A percentile compares a stretch with the other conserved stretches of the same genome.
Conservation (phyloP, 257 asterid species). For the Craterostigma plantagineum region DNA sequence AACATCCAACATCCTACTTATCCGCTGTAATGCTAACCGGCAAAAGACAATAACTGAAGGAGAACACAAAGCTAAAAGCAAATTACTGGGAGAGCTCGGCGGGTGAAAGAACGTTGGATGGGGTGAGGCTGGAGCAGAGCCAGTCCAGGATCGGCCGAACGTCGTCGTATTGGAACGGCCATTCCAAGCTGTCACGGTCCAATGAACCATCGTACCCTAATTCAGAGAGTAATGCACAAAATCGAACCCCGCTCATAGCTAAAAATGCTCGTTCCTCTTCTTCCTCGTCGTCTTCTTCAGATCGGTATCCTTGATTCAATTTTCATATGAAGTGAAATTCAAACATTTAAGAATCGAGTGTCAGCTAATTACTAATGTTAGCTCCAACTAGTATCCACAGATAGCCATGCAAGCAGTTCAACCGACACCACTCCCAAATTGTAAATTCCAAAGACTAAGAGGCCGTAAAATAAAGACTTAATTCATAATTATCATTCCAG, state of each 20-base stretch:
- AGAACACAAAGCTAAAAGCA: slow-evolving; percentile 1
- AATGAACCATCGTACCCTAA: slow-evolving; percentile 69
- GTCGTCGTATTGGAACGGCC: slow-evolving; percentile 98
- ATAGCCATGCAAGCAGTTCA: too few species aligned
- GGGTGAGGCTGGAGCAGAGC: slow-evolving; percentile 95
- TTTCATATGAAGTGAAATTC: too few species aligned
- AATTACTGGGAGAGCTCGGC: slow-evolving; percentile 85
- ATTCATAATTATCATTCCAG: too few species aligned
- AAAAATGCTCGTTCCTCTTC: too few species aligned
- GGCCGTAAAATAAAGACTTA: too few species aligned
- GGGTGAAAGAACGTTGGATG: slow-evolving; percentile 75
- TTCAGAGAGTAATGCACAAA: slow-evolving; percentile 67
- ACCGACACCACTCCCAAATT: too few species aligned
- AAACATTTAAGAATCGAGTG: too few species aligned
- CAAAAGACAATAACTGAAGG: not conserved
- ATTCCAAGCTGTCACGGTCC: slow-evolving; percentile 91
- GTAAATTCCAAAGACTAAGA: too few species aligned
- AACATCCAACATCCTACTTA: not conserved
- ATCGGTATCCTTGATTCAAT: too few species aligned
- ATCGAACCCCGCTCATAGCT: slow-evolving; percentile 55
- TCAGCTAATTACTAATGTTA: too few species aligned
- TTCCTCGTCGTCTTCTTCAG: too few species aligned
- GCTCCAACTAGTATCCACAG: too few species aligned
- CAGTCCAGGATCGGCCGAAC: slow-evolving; percentile 91
- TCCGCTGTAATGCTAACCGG: not conserved